Evolutionary conservation across 1,139 yeast species (phyloP), one percentile per base, ranked within the genome.

Genomic region (Sugiyamaella paludigena): DNA sequence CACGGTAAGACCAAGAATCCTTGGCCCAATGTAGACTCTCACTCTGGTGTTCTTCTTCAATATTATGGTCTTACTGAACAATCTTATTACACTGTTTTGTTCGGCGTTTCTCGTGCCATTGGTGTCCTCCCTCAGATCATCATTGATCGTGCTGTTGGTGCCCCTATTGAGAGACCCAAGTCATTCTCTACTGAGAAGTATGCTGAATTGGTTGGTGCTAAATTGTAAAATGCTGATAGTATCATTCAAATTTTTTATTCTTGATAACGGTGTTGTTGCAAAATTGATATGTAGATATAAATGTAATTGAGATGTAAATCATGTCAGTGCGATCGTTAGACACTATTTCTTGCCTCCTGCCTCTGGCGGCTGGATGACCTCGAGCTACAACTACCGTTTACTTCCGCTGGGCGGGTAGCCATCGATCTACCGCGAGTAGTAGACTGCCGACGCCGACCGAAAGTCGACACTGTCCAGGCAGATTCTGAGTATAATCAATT

Each of bases 1-100:
- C 83, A 79, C 67, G 84, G 83, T 36, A 80, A 80, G 71, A 78
- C 82, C 62, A 77, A 78, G 71, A 80, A 80, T 70, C 84, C 84
- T 39, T 77, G 72, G 72, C 84, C 84, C 50, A 80, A 80, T 60
- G 84, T 80, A 52, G 84, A 80, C 66, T 76, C 83, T 37, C 74
- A 77, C 56, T 74, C 80, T 19, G 84, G 84, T 45, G 78, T 78
- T 48, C 66, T 80, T 49, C 76, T 79, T 64, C 75, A 78, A 64
- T 80, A 79, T 69, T 79, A 79, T 68, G 84, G 84, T 37, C 66
- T 79, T 48, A 77, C 72, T 49, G 80, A 79, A 63, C 69, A 76
- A 59, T 63, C 76, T 49, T 79, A 77, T 69, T 78, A 78, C 68
- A 80, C 84, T 37, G 84, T 79, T 28, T 71, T 79, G 56, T 79